Evolutionary conservation across 805 yeast genomes (phyloP).

Genomic region (Ogataea pignaliae): DNA sequence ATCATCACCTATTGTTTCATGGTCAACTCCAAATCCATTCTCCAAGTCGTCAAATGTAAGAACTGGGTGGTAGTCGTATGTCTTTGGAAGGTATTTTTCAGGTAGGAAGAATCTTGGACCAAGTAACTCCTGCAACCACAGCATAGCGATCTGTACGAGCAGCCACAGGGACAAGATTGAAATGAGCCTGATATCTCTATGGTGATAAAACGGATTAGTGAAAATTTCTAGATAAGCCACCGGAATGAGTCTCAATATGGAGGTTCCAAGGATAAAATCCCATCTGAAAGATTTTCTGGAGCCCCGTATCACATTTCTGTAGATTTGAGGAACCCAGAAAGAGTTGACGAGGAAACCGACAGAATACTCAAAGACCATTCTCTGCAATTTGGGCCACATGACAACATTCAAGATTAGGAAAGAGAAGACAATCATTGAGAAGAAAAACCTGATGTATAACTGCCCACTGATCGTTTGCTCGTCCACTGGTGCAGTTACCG

Average conservation of each 20-base stretch:
- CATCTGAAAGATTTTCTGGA: constrained; percentile 63
- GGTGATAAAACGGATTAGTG: constrained; percentile 68
- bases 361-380: constrained; percentile 55
- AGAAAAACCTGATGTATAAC: constrained; percentile 54
- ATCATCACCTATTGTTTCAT: constrained; percentile 27
- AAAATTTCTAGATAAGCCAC: constrained; percentile 47
- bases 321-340: constrained; percentile 86
- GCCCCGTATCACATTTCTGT: constrained; percentile 69
- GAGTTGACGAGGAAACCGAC: constrained; percentile 54
- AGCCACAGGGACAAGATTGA: constrained; percentile 50
- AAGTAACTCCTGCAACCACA: constrained; percentile 58
- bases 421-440: constrained; percentile 47
- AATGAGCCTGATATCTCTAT: constrained; percentile 50
- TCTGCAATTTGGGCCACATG: constrained; percentile 56
- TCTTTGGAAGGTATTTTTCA: constrained; percentile 66
- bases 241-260: constrained; percentile 60
- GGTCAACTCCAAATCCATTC: constrained; percentile 53
- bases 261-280: constrained; percentile 71
- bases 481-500: constrained; percentile 32
- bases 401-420: constrained; percentile 53
- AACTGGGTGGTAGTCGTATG: constrained; percentile 78
- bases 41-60: constrained; percentile 58
- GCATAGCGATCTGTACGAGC: constrained; percentile 48
- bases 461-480: constrained; percentile 54
- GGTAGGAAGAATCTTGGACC: constrained; percentile 87